Base-by-base conservation (phyloP, 345 rosid genomes). In the Cardiospermum halicacabum region DNA sequence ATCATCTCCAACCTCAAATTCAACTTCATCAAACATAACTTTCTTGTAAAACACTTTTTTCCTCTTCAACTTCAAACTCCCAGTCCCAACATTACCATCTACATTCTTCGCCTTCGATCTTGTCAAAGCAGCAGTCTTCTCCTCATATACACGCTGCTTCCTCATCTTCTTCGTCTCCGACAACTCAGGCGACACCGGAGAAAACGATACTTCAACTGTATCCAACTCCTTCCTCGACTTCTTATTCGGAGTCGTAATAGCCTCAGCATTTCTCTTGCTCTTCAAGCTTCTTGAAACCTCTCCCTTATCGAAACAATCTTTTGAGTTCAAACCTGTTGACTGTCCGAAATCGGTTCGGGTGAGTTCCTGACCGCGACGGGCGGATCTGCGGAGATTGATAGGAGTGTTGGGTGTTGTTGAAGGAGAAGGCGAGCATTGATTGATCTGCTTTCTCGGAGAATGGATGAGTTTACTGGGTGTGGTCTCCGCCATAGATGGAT, bases 1-100 rank as follows among this genome's bases (percentile, higher is more conserved):
- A 69, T 80, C 91, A 60, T 89, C 91, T 0, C 93, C 97, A 32
- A 87, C 77, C 77, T 70, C 85, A 51, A 91, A 94, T 36, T 84
- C 89, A 11, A 77, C 85, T 3, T 75, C 96, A 28, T 94, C 96
- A 55, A 75, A 87, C 55, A 79, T 85, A 40, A 83, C 92, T 73
- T 80, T 89, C 72, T 69, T 89, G 58, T 80, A 91, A 50, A 81
- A 82, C 5, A 88, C 87, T 75, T 89, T 77, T 77, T 68, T 84
- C 53, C 60, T 74, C 73, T 42, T 68, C 57, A 30, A 48, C 24
- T 24, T 31, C 9, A 26, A 7, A 49, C 13, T 47, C 9, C 25
- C 64, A 9, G n/a, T 36, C n/a, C 64, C 74, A 4, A 40, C 15
- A 22, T 64, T 65, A 11, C 40, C 53, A 30, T n/a, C 36, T 64